Evolutionary conservation across 1,284 basidiomycete genomes (phyloP).

Genomic region (Laetiporus sulphureus): DNA sequence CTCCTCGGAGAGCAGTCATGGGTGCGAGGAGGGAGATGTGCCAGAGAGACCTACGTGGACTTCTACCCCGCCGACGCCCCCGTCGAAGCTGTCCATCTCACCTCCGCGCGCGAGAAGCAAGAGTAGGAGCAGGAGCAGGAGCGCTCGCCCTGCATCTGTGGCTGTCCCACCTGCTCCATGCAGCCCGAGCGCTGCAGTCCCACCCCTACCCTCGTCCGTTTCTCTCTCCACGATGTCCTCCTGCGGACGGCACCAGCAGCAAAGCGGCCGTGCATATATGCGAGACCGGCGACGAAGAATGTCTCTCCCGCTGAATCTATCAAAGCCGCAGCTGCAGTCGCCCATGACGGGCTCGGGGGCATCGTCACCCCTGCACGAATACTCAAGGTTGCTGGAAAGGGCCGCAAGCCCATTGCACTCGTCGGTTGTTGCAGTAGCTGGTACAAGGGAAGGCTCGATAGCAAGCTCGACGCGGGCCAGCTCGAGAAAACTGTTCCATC

Average conservation of each 20-base stretch:
- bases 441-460: background rate
- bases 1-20: background rate
- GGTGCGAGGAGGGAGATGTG: slow-evolving; percentile 6
- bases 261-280: too few species aligned
- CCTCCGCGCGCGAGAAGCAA: slow-evolving; percentile 14
- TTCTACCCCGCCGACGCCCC: slow-evolving; percentile 49
- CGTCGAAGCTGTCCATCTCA: slow-evolving; percentile 27
- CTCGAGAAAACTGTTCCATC: slow-evolving; percentile 20
- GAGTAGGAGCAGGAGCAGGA: slow-evolving; percentile 11
- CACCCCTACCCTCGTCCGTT: slow-evolving; percentile 11
- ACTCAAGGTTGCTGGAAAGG: background rate
- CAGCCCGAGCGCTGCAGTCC: slow-evolving; percentile 5
- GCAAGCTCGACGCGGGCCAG: slow-evolving; percentile 6
- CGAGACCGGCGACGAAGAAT: slow-evolving; percentile 8
- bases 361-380: background rate
- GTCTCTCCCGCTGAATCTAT: slow-evolving; percentile 16
- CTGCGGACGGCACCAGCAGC: background rate
- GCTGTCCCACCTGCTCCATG: slow-evolving; percentile 10
- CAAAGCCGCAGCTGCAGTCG: slow-evolving; percentile 1
- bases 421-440: background rate
- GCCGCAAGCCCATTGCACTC: slow-evolving; percentile 6
- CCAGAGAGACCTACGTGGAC: slow-evolving; percentile 39
- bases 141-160: slow-evolving; percentile 15
- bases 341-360: slow-evolving; percentile 2
- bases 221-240: slow-evolving; percentile 5